Conservation (phyloP, 176 grass and related monocot species). For the Aegilops sharonensis region DNA sequence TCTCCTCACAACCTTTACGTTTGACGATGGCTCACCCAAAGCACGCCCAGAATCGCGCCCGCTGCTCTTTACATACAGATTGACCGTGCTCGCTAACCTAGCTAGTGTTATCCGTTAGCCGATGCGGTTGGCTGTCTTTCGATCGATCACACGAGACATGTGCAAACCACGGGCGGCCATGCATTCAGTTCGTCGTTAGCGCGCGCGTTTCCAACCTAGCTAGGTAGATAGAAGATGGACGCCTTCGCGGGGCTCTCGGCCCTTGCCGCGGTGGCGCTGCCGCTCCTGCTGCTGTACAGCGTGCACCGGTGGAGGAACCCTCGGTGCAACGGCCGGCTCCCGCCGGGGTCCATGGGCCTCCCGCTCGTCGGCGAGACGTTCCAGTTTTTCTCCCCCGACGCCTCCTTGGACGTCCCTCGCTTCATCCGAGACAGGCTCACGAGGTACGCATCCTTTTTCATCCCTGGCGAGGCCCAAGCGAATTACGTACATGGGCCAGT, state of each 20-base stretch:
- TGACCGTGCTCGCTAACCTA: not conserved
- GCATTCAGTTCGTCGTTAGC: not conserved
- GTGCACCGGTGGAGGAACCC: conserved; percentile 53
- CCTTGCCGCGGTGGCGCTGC: not conserved
- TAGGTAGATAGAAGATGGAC: not conserved
- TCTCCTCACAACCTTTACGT: conserved; percentile 42
- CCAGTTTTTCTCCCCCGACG: conserved; percentile 66
- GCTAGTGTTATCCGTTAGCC: not conserved
- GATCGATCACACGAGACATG: not conserved
- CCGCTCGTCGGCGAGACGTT: conserved; percentile 62
- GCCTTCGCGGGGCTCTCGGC: not conserved
- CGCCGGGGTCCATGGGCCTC: conserved; percentile 69
- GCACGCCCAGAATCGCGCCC: not conserved
- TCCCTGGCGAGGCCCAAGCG: too few relatives aligned
- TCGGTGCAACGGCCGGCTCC: conserved; percentile 43
- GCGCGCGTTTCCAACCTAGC: not conserved
- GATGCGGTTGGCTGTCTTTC: not conserved
- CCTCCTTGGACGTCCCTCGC: conserved; percentile 44
- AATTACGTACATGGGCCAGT: not conserved
- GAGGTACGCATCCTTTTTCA: conserved; percentile 5
- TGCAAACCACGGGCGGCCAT: not conserved
- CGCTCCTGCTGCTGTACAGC: conserved; percentile 28
- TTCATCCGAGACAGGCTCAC: conserved; percentile 57
- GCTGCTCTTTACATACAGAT: conserved; percentile 9
- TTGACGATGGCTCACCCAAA: conserved; percentile 7